These are phyloP conservation scores for Colletotrichum tanaceti DNA, from an alignment of 2,329 filamentous ascomycete species.

Conservation along the genomic window DNA sequence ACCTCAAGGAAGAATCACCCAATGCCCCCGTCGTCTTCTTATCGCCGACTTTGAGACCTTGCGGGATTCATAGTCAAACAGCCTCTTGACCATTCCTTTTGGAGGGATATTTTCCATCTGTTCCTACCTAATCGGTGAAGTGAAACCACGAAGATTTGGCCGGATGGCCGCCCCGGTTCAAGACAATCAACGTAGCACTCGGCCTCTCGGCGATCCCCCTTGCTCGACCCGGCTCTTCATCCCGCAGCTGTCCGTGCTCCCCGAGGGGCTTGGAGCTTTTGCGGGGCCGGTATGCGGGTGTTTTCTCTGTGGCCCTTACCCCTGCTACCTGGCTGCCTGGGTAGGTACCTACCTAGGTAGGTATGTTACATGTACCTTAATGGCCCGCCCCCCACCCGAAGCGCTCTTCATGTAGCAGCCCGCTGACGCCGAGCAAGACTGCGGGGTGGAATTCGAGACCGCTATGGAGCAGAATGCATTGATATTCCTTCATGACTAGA, in stretches of 20 bases:
- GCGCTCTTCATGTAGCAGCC: slow-evolving; percentile 5
- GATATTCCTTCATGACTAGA: background rate
- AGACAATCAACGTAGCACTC: slow-evolving; percentile 27
- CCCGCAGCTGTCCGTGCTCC: slow-evolving; percentile 34
- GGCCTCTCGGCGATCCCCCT: slow-evolving; percentile 24
- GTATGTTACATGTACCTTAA: slow-evolving; percentile 5
- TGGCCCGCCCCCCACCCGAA: too few relatives aligned
- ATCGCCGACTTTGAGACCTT: too few relatives aligned
- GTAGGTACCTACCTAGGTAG: too few relatives aligned
- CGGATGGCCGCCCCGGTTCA: background rate
- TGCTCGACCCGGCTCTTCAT: slow-evolving; percentile 32
- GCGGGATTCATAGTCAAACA: too few relatives aligned
- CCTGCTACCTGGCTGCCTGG: too few relatives aligned
- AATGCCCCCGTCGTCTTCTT: too few relatives aligned
- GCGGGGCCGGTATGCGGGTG: slow-evolving; percentile 25
- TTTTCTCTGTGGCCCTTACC: slow-evolving; percentile 30
- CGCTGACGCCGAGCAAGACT: slow-evolving; percentile 8
- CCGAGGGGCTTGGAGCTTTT: slow-evolving; percentile 32
- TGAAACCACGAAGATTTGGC: background rate
- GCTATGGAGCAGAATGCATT: background rate
- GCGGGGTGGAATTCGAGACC: background rate
- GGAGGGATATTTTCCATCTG: too few relatives aligned
- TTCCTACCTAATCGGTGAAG: too few relatives aligned
- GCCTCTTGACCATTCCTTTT: too few relatives aligned
- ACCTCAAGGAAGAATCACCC: too few relatives aligned